Evolutionary conservation across 176 grass and related monocot species (phyloP), one percentile per base, ranked within the genome.

Genomic region (Bonia amplexicaulis): DNA sequence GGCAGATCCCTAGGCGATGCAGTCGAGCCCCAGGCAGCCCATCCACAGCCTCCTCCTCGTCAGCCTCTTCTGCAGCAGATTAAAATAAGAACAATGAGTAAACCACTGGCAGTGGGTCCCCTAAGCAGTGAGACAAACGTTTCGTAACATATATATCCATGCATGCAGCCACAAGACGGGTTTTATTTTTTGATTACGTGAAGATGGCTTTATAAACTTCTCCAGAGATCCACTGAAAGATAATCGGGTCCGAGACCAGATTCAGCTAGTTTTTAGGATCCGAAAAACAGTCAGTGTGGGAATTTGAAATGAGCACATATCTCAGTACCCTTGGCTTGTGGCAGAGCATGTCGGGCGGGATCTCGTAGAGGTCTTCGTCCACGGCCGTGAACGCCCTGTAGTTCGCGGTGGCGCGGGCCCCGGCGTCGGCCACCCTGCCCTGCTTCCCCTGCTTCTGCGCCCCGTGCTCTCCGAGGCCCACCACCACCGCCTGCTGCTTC

Each of bases 281-380:
- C 60, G 35, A 2, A 0, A 17, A 22, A 8, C 60, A 29, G 76
- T 1, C 6, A 59, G 48, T 22, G 35, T 6, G 12, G 12, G n/a
- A 41, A 0, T 9, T 2, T 37, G 26, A 76, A 76, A 76, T 57
- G 51, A n/a, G 31, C 6, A 1, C 48, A 1, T 2, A 73, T 73
- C 25, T 73, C 25, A 51, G 0, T 71, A 89, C 88, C 78, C 73
- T 64, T 15, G 72, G 54, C 46, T 78, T 64, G 48, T 66, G 79
- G 84, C 57, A 86, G 73, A 90, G 88, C 84, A 90, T 78, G 79
- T 90, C 88, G 6, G 72, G 88, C 0, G 88, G 83, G 37, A 86
- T 72, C 26, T 72, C 79, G 79, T 90, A 90, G 65, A 90, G 84
- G 73, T 90, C 84, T 20, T 71, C 19, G 79, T 90, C 88, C 6